phyloP scores from a whole-genome alignment of 257 asterid species.

The Ligustrum vulgare region DNA sequence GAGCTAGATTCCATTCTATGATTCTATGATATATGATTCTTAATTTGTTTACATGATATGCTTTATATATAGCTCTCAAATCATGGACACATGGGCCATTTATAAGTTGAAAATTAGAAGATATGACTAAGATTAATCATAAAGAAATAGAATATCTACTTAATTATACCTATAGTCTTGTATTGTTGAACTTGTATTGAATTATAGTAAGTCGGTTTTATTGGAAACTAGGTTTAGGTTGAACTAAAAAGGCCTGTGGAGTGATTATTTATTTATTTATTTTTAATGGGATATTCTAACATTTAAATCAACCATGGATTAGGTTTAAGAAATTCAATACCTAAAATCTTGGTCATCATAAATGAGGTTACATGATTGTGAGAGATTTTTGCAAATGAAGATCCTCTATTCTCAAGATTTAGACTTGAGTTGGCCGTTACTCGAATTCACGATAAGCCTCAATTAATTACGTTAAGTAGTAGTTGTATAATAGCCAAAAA shows the following conservation, averaged over 20 bases:
- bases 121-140: background rate
- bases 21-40: too few species aligned
- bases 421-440: too few species aligned
- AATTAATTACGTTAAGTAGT: background rate
- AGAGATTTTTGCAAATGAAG: background rate
- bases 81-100: background rate
- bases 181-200: background rate
- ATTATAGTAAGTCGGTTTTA: too few species aligned
- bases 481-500: too few species aligned
- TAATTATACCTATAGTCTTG: background rate
- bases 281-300: background rate
- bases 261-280: too few species aligned
- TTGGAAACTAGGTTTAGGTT: too few species aligned
- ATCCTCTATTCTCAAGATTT: background rate
- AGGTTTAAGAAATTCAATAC: background rate
- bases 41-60: background rate
- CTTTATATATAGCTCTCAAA: background rate
- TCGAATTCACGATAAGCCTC: background rate
- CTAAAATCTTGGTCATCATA: background rate
- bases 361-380: too few species aligned
- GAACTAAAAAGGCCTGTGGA: too few species aligned
- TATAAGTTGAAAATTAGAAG: background rate
- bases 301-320: background rate
- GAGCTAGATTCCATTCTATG: background rate
- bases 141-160: background rate